phyloP scores from a whole-genome alignment of 2,329 filamentous ascomycete species.

The Paracorniculantispora psalliotae region DNA sequence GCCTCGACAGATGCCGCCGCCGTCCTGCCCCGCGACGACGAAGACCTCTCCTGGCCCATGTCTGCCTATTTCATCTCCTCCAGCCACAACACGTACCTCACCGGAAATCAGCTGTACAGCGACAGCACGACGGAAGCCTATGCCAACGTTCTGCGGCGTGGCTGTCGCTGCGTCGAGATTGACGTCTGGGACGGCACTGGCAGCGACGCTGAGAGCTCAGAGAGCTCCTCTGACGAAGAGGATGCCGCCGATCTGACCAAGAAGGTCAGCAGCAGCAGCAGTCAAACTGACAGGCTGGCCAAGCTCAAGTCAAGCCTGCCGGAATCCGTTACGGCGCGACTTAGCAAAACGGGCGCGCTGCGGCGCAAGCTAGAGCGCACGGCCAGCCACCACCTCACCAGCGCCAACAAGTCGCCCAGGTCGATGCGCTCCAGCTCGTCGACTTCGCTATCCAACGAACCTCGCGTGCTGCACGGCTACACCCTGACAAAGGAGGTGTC shows the following conservation, averaged over 20 bases:
- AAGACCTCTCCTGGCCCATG: conserved; percentile 68
- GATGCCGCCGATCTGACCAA: conserved; percentile 46
- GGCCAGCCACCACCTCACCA: conserved; percentile 23
- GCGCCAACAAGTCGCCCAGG: conserved; percentile 11
- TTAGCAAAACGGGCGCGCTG: conserved; percentile 45
- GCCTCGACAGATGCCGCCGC: conserved; percentile 42
- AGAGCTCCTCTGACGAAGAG: conserved; percentile 34
- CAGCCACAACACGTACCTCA: conserved; percentile 91
- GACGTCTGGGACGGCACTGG: conserved; percentile 93
- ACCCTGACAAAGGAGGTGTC: conserved; percentile 85
- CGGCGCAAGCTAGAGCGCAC: conserved; percentile 35
- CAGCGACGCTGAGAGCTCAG: conserved; percentile 61
- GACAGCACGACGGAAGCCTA: conserved; percentile 85
- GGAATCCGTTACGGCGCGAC: conserved; percentile 36
- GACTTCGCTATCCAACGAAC: conserved; percentile 49
- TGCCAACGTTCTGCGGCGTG: conserved; percentile 74
- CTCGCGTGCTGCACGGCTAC: conserved; percentile 79
- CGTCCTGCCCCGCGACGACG: conserved; percentile 33
- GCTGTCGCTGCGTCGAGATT: conserved; percentile 88
- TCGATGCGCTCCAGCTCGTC: not conserved
- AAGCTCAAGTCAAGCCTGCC: conserved; percentile 58
- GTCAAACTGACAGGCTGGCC: conserved; percentile 56
- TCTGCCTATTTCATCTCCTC: conserved; percentile 92
- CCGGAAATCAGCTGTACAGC: conserved; percentile 82
- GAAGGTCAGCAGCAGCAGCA: conserved; percentile 57